These are phyloP conservation scores for Colletotrichum sidae DNA, from an alignment of 2,329 filamentous ascomycete species.

Conservation along the genomic window DNA sequence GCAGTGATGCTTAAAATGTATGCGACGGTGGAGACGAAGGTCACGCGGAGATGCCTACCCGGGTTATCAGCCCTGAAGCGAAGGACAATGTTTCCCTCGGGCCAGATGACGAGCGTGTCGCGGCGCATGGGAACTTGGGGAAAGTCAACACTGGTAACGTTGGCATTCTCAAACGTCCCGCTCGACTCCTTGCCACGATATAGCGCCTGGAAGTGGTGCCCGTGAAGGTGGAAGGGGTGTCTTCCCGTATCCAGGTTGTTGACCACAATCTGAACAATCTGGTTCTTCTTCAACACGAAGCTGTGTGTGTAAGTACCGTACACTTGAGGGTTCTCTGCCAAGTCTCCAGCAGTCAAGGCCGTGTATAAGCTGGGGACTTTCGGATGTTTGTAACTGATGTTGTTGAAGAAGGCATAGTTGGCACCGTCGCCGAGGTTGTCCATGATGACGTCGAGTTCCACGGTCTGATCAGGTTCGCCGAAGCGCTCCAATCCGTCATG, in stretches of 20 bases:
- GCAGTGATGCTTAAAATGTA: slow-evolving; percentile 38
- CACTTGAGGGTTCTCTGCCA: slow-evolving; percentile 67
- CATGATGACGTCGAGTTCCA: slow-evolving; percentile 73
- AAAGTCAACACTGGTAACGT: slow-evolving; percentile 58
- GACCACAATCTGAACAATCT: slow-evolving; percentile 80
- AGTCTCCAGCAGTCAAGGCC: slow-evolving; percentile 71
- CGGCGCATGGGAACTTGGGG: slow-evolving; percentile 71
- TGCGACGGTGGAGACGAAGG: too few species aligned
- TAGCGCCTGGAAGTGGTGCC: slow-evolving; percentile 78
- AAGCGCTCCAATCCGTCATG: slow-evolving; percentile 65
- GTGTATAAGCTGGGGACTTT: slow-evolving; percentile 87
- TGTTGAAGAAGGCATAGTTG: slow-evolving; percentile 76
- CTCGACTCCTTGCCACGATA: slow-evolving; percentile 69
- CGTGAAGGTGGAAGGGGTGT: slow-evolving; percentile 84
- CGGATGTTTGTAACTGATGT: slow-evolving; percentile 78
- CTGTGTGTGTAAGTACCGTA: slow-evolving; percentile 76
- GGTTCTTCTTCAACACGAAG: slow-evolving; percentile 74
- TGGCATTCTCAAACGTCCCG: slow-evolving; percentile 64
- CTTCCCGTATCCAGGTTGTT: slow-evolving; percentile 80
- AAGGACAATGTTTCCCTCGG: slow-evolving; percentile 75
- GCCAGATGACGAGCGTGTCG: slow-evolving; percentile 75
- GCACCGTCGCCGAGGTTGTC: slow-evolving; percentile 71
- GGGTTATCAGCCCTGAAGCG: slow-evolving; percentile 77
- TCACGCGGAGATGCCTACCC: slow-evolving; percentile 49
- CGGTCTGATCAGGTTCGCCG: slow-evolving; percentile 69